These are phyloP conservation scores for Hirsutella rhossiliensis DNA, from an alignment of 2,329 filamentous ascomycete genomes.

Conservation along the genomic window DNA sequence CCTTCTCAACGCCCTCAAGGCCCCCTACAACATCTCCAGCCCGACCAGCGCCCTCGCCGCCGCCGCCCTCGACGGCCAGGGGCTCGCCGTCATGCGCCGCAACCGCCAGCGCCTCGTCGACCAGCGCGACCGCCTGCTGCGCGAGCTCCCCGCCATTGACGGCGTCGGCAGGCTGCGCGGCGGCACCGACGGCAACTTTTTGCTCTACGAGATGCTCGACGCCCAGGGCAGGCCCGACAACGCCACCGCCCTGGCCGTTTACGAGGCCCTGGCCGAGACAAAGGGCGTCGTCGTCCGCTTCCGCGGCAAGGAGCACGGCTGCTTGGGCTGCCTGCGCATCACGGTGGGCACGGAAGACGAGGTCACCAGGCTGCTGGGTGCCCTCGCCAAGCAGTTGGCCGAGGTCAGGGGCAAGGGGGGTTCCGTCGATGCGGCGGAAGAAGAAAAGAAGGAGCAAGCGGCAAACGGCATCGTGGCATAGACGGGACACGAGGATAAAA, in stretches of 20 bases:
- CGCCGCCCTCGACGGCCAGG: constrained; percentile 54
- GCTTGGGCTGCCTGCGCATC: constrained; percentile 76
- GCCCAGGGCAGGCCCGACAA: constrained; percentile 66
- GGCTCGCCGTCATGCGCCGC: constrained; percentile 58
- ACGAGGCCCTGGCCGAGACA: constrained; percentile 73
- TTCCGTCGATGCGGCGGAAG: neutral
- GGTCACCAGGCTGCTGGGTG: constrained; percentile 63
- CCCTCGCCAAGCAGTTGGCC: constrained; percentile 41
- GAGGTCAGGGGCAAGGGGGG: constrained; percentile 24
- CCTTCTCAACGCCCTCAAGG: constrained; percentile 85
- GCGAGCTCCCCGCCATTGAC: constrained; percentile 58
- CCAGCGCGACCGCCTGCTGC: constrained; percentile 67
- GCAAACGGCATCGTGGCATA: constrained; percentile 1
- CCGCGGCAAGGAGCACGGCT: constrained; percentile 84
- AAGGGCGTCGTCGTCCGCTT: constrained; percentile 89
- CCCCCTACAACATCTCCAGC: constrained; percentile 89
- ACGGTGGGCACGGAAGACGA: constrained; percentile 87
- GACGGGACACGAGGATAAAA: neutral
- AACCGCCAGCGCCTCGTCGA: constrained; percentile 58
- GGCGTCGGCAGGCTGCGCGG: constrained; percentile 76
- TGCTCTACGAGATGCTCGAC: constrained; percentile 82
- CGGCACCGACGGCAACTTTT: constrained; percentile 73
- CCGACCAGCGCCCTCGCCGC: constrained; percentile 74
- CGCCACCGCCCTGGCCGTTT: constrained; percentile 62
- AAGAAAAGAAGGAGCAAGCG: neutral